phyloP scores from a whole-genome alignment of 2,329 filamentous ascomycete species.

The Aspergillus flavus region DNA sequence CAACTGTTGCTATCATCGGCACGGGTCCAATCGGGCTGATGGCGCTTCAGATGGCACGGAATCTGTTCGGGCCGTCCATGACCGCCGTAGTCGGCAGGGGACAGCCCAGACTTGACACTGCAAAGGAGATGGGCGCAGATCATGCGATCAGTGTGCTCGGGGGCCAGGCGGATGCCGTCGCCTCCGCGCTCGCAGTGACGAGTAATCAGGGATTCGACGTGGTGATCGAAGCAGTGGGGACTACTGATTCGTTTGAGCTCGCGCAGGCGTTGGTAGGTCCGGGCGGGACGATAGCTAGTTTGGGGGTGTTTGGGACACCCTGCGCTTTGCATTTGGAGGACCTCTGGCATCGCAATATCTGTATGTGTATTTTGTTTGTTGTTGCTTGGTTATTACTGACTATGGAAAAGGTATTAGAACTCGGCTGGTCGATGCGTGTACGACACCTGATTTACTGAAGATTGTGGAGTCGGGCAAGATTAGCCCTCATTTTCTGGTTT shows the following conservation, averaged over 20 bases:
- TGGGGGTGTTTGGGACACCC: constrained; percentile 59
- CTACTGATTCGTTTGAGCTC: constrained; percentile 56
- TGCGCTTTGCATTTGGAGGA: constrained; percentile 57
- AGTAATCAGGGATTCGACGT: constrained; percentile 57
- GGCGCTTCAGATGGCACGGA: constrained; percentile 53
- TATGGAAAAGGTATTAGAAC: constrained; percentile 11
- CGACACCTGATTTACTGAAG: constrained; percentile 9
- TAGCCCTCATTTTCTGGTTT: constrained; percentile 13
- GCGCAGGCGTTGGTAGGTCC: constrained; percentile 57
- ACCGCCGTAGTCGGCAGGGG: constrained; percentile 58
- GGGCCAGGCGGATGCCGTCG: constrained; percentile 33
- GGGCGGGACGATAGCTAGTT: constrained; percentile 59
- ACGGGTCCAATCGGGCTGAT: constrained; percentile 60
- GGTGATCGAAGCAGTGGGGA: constrained; percentile 62
- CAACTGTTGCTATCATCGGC: constrained; percentile 58
- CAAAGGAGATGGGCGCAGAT: constrained; percentile 53
- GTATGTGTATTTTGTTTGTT: constrained; percentile 35
- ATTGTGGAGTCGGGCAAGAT: constrained; percentile 14
- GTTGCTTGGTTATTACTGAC: background rate
- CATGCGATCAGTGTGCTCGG: constrained; percentile 49
- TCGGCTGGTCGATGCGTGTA: constrained; percentile 11
- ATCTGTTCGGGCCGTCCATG: constrained; percentile 56
- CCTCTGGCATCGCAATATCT: constrained; percentile 59
- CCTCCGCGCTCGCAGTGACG: constrained; percentile 48
- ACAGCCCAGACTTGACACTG: constrained; percentile 49